Conservation (phyloP, 805 yeast genomes). For the Candida ascalaphidarum region DNA sequence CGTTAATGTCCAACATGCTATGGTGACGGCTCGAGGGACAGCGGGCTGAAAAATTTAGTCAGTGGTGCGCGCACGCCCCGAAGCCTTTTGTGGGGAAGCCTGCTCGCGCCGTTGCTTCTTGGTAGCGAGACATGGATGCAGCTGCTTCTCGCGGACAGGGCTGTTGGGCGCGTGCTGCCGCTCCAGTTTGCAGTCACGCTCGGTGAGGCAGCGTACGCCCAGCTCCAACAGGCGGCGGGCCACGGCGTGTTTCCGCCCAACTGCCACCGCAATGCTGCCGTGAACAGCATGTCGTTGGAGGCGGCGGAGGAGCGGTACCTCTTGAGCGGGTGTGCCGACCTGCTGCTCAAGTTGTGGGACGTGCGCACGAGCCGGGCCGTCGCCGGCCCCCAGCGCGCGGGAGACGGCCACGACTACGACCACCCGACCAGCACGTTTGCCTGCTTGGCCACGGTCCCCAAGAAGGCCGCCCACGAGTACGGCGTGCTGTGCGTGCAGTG, state of each 20-base stretch:
- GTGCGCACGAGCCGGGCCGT: constrained; percentile 12
- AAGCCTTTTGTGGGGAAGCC: constrained; percentile 1
- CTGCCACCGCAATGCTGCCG: constrained; percentile 41
- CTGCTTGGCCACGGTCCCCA: constrained; percentile 25
- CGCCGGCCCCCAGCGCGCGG: constrained; percentile 9
- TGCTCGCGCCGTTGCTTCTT: too few relatives aligned
- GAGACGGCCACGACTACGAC: constrained; percentile 24
- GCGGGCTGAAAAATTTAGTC: too few relatives aligned
- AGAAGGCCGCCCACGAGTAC: constrained; percentile 45
- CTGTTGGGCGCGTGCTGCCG: constrained; percentile 18
- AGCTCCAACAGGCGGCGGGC: constrained; percentile 14
- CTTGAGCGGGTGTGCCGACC: constrained; percentile 69
- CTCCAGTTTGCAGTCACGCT: constrained; percentile 26
- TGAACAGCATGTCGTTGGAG: constrained; percentile 57
- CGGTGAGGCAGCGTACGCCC: constrained; percentile 28
- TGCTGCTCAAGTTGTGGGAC: constrained; percentile 63
- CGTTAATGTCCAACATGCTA: constrained; percentile 81
- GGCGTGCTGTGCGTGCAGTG: constrained; percentile 72
- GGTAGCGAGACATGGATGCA: too few relatives aligned
- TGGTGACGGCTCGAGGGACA: too few relatives aligned
- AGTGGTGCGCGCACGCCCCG: too few relatives aligned
- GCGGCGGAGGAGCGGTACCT: constrained; percentile 33
- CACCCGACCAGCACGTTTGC: constrained; percentile 16
- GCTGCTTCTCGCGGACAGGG: constrained; percentile 26
- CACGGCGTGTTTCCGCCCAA: constrained; percentile 27